Percentiles rank a stretch among this genome's conserved stretches.
Evolutionary conservation across 2,329 filamentous ascomycete species (phyloP).

Genomic region (Herpotrichia juniperi): DNA sequence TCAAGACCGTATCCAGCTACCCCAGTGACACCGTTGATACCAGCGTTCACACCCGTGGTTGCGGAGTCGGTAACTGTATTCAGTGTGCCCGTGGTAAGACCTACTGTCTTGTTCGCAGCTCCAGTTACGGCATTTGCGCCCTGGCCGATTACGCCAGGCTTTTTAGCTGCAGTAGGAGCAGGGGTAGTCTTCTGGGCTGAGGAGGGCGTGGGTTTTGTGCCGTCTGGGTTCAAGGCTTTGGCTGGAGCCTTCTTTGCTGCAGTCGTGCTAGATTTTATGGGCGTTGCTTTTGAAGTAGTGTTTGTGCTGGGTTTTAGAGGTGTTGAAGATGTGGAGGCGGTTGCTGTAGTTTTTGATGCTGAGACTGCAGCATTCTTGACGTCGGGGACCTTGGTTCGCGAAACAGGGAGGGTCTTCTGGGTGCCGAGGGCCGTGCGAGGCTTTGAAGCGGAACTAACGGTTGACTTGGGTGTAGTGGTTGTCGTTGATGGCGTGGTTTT

Average conservation of each 20-base stretch:
- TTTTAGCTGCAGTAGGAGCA: constrained; percentile 35
- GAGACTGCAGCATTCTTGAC: constrained; percentile 3
- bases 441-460: constrained; percentile 15
- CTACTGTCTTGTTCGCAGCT: constrained; percentile 44
- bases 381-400: constrained; percentile 14
- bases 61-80: constrained; percentile 46
- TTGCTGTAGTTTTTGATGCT: not conserved
- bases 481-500: too few relatives aligned
- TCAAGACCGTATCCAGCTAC: constrained; percentile 46
- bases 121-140: constrained; percentile 41
- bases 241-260: constrained; percentile 26
- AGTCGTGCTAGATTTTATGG: constrained; percentile 1
- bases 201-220: constrained; percentile 33
- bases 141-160: constrained; percentile 41
- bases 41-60: constrained; percentile 42
- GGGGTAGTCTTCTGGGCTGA: constrained; percentile 29
- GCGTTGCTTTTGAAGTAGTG: not conserved
- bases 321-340: not conserved
- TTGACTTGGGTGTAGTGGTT: constrained; percentile 12
- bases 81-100: constrained; percentile 39
- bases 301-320: constrained; percentile 4
- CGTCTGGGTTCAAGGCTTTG: constrained; percentile 22
- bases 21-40: constrained; percentile 46
- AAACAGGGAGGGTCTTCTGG: constrained; percentile 27
- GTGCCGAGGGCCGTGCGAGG: constrained; percentile 25